phyloP scores from a whole-genome alignment of 352 stramenopile species.

The Globisporangium viniferum region DNA sequence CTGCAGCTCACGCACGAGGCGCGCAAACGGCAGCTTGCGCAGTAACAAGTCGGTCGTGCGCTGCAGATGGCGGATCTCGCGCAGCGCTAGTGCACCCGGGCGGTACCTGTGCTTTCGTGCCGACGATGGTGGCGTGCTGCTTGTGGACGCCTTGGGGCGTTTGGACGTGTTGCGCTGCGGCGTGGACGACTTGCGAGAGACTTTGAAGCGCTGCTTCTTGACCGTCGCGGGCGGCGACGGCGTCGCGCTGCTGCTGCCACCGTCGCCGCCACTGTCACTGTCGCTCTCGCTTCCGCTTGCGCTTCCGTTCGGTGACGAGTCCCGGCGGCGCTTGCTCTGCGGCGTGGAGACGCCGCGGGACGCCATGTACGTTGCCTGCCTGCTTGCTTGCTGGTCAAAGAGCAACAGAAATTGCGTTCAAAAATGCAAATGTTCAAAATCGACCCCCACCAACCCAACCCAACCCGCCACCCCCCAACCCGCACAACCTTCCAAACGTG shows the following conservation, averaged over 20 bases:
- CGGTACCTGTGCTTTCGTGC: conserved; percentile 50
- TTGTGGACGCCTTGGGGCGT: not conserved
- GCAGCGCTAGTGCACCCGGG: conserved; percentile 80
- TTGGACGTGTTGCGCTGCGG: conserved; percentile 8
- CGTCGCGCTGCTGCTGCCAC: not conserved
- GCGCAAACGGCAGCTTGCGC: conserved; percentile 95
- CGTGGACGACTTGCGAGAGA: conserved; percentile 15
- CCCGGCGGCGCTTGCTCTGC: conserved; percentile 14
- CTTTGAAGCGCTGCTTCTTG: conserved; percentile 20
- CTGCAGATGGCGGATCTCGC: conserved; percentile 97
- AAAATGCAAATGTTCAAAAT: conserved; percentile 23
- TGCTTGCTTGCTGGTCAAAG: not conserved
- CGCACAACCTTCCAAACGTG: not conserved
- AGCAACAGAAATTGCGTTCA: not conserved
- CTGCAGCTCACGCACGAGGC: conserved; percentile 94
- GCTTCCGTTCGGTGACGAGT: conserved; percentile 9
- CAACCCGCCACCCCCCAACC: not conserved
- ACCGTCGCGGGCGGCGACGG: conserved; percentile 12
- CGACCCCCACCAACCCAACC: not conserved
- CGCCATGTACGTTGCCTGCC: conserved; percentile 14
- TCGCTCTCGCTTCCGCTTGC: not conserved
- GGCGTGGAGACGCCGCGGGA: conserved; percentile 17
- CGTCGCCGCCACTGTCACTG: not conserved
- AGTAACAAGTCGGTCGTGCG: conserved; percentile 94
- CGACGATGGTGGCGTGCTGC: not conserved